Conservation (phyloP, 768 basidiomycete genomes). For the Suillus occidentalis region DNA sequence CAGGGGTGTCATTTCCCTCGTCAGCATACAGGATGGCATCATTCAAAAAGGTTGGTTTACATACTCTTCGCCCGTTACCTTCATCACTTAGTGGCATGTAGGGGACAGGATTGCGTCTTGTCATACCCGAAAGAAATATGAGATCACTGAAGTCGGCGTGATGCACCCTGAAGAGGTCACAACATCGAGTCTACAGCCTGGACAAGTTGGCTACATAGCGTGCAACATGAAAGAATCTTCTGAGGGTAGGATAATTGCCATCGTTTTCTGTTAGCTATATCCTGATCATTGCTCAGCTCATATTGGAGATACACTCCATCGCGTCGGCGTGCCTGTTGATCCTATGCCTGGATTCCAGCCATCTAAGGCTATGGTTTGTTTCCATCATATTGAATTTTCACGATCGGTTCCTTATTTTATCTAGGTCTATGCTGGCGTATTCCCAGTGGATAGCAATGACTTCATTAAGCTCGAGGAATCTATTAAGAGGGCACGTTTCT, state of each 20-base stretch:
- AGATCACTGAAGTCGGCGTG: conserved; percentile 84
- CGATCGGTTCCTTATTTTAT: conserved; percentile 4
- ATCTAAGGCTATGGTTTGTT: conserved; percentile 85
- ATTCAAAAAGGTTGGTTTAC: conserved; percentile 68
- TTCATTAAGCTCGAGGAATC: conserved; percentile 96
- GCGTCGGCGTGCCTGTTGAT: conserved; percentile 68
- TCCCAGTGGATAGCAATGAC: conserved; percentile 88
- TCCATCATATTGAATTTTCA: neutral
- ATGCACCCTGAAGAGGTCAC: conserved; percentile 89
- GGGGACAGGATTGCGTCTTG: conserved; percentile 90
- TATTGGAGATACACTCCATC: conserved; percentile 92
- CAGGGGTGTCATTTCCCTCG: conserved; percentile 91
- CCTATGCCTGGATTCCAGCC: conserved; percentile 91
- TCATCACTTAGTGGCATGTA: conserved; percentile 27
- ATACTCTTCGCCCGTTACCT: neutral
- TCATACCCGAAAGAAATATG: conserved; percentile 84
- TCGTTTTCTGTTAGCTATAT: neutral
- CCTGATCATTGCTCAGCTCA: conserved; percentile 53
- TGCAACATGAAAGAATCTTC: conserved; percentile 98
- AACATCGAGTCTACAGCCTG: conserved; percentile 63
- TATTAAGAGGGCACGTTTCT: conserved; percentile 69
- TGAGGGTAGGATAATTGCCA: conserved; percentile 58
- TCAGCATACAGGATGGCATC: conserved; percentile 78
- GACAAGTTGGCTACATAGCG: conserved; percentile 86
- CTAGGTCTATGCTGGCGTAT: conserved; percentile 93